Percentiles rank a stretch among this genome's conserved stretches.
These are phyloP conservation scores for Sabuloglossum arenarium DNA, from an alignment of 495 filamentous ascomycete genomes.

Conservation along the genomic window DNA sequence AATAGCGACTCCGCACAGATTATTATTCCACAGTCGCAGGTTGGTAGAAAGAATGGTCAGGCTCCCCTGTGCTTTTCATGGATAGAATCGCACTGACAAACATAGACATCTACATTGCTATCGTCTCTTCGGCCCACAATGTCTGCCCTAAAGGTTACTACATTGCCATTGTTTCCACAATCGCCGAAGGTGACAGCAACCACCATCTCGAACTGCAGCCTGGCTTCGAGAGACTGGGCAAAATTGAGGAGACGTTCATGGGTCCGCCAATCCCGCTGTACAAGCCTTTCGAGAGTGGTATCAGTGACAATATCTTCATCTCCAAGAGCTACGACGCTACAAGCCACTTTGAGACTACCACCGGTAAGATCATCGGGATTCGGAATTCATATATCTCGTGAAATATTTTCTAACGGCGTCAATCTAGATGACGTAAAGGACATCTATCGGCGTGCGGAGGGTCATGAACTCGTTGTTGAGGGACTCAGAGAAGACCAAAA, in stretches of 20 bases:
- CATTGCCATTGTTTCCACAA: slow-evolving; percentile 94
- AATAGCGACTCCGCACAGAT: slow-evolving; percentile 82
- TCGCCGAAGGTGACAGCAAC: slow-evolving; percentile 79
- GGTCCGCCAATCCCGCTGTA: slow-evolving; percentile 78
- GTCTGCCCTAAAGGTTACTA: slow-evolving; percentile 99
- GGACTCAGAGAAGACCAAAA: slow-evolving; percentile 22
- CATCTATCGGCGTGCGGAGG: slow-evolving; percentile 71
- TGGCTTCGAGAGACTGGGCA: slow-evolving; percentile 81
- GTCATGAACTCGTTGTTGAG: slow-evolving; percentile 58
- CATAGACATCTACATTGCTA: slow-evolving; percentile 90
- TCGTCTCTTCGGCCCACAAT: slow-evolving; percentile 89
- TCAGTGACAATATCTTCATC: slow-evolving; percentile 84
- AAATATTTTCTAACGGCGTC: background rate
- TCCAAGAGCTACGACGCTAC: slow-evolving; percentile 96
- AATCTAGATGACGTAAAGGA: slow-evolving; percentile 75
- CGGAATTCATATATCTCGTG: background rate
- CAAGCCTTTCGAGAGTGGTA: slow-evolving; percentile 72
- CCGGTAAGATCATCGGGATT: slow-evolving; percentile 23
- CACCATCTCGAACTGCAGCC: slow-evolving; percentile 89
- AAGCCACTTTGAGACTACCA: slow-evolving; percentile 91
- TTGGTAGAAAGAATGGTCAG: slow-evolving; percentile 82
- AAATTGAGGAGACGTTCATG: slow-evolving; percentile 96
- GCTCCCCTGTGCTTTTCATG: background rate
- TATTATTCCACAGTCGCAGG: slow-evolving; percentile 94
- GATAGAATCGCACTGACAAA: slow-evolving; percentile 11